Percentiles rank a stretch among this genome's conserved stretches.
Evolutionary conservation across 768 basidiomycete genomes (phyloP).

Genomic region (Rhodocollybia butyracea): DNA sequence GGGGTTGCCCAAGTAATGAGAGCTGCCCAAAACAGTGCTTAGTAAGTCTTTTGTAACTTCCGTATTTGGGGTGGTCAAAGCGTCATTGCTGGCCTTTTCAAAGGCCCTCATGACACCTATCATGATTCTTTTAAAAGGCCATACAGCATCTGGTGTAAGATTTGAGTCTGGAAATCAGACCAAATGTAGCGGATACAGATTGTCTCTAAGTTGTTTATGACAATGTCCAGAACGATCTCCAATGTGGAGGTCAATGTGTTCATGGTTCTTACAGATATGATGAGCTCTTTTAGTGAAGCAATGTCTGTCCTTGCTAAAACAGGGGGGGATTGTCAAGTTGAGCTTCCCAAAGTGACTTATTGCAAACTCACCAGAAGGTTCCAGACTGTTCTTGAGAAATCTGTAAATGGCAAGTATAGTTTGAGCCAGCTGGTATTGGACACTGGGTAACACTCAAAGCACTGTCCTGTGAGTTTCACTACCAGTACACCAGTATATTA

Average conservation of each 20-base stretch:
- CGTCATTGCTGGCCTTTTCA: too few relatives aligned
- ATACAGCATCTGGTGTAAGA: too few relatives aligned
- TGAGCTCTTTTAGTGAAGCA: conserved; percentile 1
- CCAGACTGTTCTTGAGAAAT: conserved; percentile 4
- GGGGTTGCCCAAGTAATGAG: too few relatives aligned
- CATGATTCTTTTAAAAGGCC: too few relatives aligned
- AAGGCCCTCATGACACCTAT: too few relatives aligned
- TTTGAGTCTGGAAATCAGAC: background rate
- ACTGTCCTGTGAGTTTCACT: conserved; percentile 9
- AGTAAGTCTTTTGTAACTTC: too few relatives aligned
- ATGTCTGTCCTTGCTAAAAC: background rate
- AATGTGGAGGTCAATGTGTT: background rate
- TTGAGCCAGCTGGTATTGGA: conserved; percentile 6
- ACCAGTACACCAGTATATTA: too few relatives aligned
- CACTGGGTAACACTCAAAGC: conserved; percentile 6
- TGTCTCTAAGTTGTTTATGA: conserved; percentile 10
- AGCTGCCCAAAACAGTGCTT: too few relatives aligned
- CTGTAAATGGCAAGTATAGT: conserved; percentile 1
- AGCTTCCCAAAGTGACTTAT: background rate
- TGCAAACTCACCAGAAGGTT: conserved; percentile 7
- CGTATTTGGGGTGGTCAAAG: too few relatives aligned
- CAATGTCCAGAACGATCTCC: background rate
- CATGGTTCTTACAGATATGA: background rate
- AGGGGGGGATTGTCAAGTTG: background rate
- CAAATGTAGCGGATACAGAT: conserved; percentile 6